A percentile compares a stretch with the other conserved stretches of the same genome.
These are phyloP conservation scores for Lichtheimia ornata DNA, from an alignment of 371 early-diverging fungal genomes.

Conservation along the genomic window DNA sequence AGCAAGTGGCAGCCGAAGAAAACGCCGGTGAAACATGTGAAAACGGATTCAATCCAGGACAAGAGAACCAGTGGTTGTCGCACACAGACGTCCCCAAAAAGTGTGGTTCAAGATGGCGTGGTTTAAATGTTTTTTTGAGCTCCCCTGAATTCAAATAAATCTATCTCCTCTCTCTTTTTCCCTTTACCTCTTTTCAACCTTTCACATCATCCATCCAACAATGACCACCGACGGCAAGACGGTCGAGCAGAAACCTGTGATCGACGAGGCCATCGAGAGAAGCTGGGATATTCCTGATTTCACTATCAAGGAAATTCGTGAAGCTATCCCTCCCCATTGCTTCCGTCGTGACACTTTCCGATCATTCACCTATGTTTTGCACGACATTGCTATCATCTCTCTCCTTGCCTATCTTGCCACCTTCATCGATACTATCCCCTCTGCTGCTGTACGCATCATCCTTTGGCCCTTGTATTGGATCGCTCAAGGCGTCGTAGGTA, in stretches of 20 bases:
- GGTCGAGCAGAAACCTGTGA: slow-evolving; percentile 5
- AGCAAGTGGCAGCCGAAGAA: slow-evolving; percentile 6
- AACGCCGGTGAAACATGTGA: slow-evolving; percentile 14
- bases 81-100: neutral
- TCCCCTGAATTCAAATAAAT: slow-evolving; percentile 7
- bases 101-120: neutral
- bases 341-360: slow-evolving; percentile 75
- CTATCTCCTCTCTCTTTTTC: slow-evolving; percentile 6
- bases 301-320: slow-evolving; percentile 86
- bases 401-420: slow-evolving; percentile 67
- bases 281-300: slow-evolving; percentile 68
- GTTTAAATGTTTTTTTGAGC: slow-evolving; percentile 1
- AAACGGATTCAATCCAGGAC: slow-evolving; percentile 5
- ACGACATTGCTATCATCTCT: slow-evolving; percentile 67
- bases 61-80: neutral
- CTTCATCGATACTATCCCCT: slow-evolving; percentile 57
- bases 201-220: neutral
- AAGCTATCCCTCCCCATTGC: slow-evolving; percentile 81
- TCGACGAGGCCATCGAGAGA: slow-evolving; percentile 40
- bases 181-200: slow-evolving; percentile 10
- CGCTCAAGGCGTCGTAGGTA: slow-evolving; percentile 77
- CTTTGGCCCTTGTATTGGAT: slow-evolving; percentile 83
- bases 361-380: slow-evolving; percentile 70
- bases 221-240: slow-evolving; percentile 16
- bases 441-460: slow-evolving; percentile 30